Evolutionary conservation across 768 basidiomycete species (phyloP).

Genomic region (Boletus tomentosulus): DNA sequence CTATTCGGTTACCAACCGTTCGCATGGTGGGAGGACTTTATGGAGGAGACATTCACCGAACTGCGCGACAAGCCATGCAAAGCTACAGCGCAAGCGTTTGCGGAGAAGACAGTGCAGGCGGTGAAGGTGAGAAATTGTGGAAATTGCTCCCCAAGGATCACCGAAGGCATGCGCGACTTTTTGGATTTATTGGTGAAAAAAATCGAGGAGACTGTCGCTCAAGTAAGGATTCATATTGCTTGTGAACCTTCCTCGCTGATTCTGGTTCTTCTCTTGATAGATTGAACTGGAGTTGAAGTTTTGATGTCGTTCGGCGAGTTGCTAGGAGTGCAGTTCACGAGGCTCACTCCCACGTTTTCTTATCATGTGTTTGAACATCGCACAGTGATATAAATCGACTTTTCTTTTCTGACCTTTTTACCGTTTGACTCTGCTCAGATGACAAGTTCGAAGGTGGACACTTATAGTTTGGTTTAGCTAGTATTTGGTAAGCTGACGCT

Average conservation of each 20-base stretch:
- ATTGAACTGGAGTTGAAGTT: no score
- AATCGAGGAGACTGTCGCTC: not conserved
- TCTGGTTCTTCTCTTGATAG: no score
- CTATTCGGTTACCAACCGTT: accelerated
- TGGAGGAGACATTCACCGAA: slow-evolving; percentile 9
- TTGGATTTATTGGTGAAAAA: slow-evolving; percentile 4
- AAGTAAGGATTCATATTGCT: not conserved
- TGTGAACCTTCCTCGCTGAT: not conserved
- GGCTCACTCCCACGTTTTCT: no score
- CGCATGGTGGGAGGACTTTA: not conserved
- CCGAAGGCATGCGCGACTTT: slow-evolving; percentile 14
- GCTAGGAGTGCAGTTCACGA: no score
- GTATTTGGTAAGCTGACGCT: no score
- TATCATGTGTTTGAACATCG: no score
- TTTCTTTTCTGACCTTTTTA: no score
- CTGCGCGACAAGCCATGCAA: slow-evolving; percentile 19
- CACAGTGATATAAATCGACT: no score
- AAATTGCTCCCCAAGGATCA: not conserved
- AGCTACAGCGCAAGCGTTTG: not conserved
- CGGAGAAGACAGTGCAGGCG: not conserved
- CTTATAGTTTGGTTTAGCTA: no score
- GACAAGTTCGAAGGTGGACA: no score
- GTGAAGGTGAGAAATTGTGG: not conserved
- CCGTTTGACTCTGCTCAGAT: no score
- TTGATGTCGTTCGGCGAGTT: no score